Base-by-base conservation (phyloP, 345 rosid species). In the Turnera subulata region DNA sequence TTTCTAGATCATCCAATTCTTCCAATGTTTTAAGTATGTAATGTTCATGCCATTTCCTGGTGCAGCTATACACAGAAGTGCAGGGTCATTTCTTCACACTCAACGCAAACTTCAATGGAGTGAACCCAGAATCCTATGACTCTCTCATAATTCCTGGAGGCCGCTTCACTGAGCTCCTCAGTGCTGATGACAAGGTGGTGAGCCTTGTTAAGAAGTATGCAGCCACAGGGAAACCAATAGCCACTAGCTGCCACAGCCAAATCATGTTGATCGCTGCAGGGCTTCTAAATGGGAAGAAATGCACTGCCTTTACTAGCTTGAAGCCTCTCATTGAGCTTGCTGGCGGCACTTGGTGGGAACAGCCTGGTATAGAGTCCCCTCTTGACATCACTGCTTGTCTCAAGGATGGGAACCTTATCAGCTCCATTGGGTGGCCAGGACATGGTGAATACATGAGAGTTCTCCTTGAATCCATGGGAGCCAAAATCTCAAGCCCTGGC, bases 231-330 rank as follows among this genome's bases (percentile, higher is more conserved):
- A 81, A 72, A 48, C 65, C 76, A 12, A 73, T 81, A 53, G 67
- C 70, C 60, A 72, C 82, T 2, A 75, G 76, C 62, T 81, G 85
- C 32, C 85, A 77, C 14, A 73, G 82, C 71, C 85, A 75, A 54
- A 39, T 81, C 11, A 58, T 81, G 72, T 15, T 81, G 42, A 68
- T 68, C 2, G 74, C 80, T 0, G 80, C 82, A 9, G 85, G 82
- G 51, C 32, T 70, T 11, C 59, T 81, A 38, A 15, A 66, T 1
- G 85, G 80, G 15, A 71, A 68, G 67, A 70, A 65, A 46, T 81
- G 82, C 72, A 75, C 82, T 33, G 78, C 80, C 4, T 81, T 75
- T 46, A 58, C 62, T 9, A 81, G 80, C 69, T 51, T 81, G 66
- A 81, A 73, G 60, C 65, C 79, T 16, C 33, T 78, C 19, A 70